Base-by-base conservation (phyloP, 2,329 filamentous ascomycete species). In the Paramyrothecium roridum region DNA sequence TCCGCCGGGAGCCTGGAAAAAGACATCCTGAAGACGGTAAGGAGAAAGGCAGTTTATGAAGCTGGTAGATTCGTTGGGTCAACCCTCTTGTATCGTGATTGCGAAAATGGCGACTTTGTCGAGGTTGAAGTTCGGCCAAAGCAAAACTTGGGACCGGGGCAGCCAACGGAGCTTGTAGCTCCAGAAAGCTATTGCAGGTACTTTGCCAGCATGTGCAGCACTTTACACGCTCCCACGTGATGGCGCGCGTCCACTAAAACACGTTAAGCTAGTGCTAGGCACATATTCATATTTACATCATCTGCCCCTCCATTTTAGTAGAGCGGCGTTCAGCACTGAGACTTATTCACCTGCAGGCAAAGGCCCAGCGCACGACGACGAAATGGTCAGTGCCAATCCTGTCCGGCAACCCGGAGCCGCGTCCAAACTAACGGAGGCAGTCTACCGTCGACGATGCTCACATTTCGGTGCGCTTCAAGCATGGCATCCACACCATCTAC, bases 401-500 rank as follows among this genome's bases (percentile, higher is more conserved):
- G n/a, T n/a, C 37, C n/a, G 37, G 7, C n/a, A 19, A 43, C 13
- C 16, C n/a, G 37, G n/a, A 48, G 3, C 46, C 12, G 3, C n/a
- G 3, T 20, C 46, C 8, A 3, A 22, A 22, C 46, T 48, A 48
- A 48, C 46, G 4, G 4, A 20, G 12, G 2, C 30, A 67, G 65
- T 53, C 61, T 48, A 62, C 67, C 40, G 61, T 74, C 20, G 71
- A 75, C 57, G 78, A 84, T 48, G 73, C 78, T n/a, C 76, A 81
- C 61, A 78, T 83, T 63, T 90, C 88, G 11, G 74, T 93, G 54
- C 81, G 86, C 57, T 85, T 93, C 74, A 91, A 91, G 70, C 81
- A 89, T 68, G 85, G 88, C 66, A 83, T 84, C 56, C 82, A 86
- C 63, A 92, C 88, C 3, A 78, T 91, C 60, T 83, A 89, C 63